Evolutionary conservation across 139 green algal species (phyloP), one percentile per base, ranked within the genome.

Genomic region (Chlorella sp.): DNA sequence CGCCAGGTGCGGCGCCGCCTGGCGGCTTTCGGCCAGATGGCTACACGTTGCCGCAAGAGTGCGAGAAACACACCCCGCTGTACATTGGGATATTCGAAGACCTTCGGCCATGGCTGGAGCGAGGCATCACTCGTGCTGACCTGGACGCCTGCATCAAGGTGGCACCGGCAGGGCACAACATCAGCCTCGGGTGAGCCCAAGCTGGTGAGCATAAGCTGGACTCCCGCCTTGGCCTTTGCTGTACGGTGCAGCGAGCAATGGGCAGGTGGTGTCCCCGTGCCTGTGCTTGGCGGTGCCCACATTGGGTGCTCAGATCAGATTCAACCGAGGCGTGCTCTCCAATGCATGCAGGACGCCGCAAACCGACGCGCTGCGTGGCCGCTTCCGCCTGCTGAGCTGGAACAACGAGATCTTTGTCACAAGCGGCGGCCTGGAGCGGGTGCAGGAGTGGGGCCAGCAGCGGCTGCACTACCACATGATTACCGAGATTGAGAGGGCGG

Each of bases 401-500:
- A 34, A 77, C 72, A 77, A 60, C 40, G 20, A 36, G 26, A 40
- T 77, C 40, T 38, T 34, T 30, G 72, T 77, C 26, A 77, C 72
- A 19, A 77, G 72, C 72, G 72, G 72, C 41, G 72, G 72, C 32
- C 72, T 77, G 72, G 41, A 56, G 72, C 72, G 72, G 41, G 28
- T 19, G 65, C 41, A 26, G 41, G 40, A 28, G 20, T 20, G 41
- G 26, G 67, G 16, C 0, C 67, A 73, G 67, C 17, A 44, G 67
- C 3, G 62, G 9, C 72, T 77, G 0, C 34, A 77, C 11, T 77
- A 77, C 26, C 43, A 58, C 41, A 77, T 60, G 72, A 30, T 77
- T 9, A 56, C 72, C 0, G 26, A 77, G 41, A 77, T 77, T 4
- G 40, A 77, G 8, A 32, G 34, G 6, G 72, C 72, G 5, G 72